A percentile compares a stretch with the other conserved stretches of the same genome.
Evolutionary conservation across 2,329 filamentous ascomycete species (phyloP).

Genomic region (Exophiala xenobiotica): DNA sequence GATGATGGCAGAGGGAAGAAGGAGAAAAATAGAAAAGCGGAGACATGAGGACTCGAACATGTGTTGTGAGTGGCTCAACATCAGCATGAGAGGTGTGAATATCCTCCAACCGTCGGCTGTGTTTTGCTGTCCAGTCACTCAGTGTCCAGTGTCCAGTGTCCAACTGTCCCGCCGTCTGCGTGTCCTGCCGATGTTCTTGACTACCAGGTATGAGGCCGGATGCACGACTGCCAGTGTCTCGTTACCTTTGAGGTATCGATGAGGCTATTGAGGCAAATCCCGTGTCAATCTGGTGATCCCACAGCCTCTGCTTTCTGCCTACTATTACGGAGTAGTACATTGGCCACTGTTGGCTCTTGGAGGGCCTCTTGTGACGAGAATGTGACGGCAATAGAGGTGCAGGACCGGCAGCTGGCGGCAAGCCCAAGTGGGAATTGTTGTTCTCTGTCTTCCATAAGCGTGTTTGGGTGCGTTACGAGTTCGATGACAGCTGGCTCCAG

Average conservation of each 20-base stretch:
- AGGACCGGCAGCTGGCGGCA: constrained; percentile 13
- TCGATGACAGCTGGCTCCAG: constrained; percentile 12
- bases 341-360: too few species aligned
- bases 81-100: background rate
- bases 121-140: background rate
- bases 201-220: too few species aligned
- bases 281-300: background rate
- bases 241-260: too few species aligned
- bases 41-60: background rate
- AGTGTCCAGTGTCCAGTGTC: too few species aligned
- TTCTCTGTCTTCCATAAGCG: background rate
- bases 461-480: constrained; percentile 6
- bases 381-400: too few species aligned
- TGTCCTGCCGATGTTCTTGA: constrained; percentile 1
- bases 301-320: background rate
- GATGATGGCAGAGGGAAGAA: constrained; percentile 1
- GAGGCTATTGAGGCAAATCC: too few species aligned
- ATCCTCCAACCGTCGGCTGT: too few species aligned
- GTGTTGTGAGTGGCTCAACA: background rate
- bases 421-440: background rate
- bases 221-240: too few species aligned
- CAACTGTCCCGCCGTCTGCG: background rate
- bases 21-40: constrained; percentile 6
- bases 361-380: too few species aligned
- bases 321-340: too few species aligned